Evolutionary conservation across 345 rosid genomes (phyloP).

Genomic region (Eucalyptus erythrocorys): DNA sequence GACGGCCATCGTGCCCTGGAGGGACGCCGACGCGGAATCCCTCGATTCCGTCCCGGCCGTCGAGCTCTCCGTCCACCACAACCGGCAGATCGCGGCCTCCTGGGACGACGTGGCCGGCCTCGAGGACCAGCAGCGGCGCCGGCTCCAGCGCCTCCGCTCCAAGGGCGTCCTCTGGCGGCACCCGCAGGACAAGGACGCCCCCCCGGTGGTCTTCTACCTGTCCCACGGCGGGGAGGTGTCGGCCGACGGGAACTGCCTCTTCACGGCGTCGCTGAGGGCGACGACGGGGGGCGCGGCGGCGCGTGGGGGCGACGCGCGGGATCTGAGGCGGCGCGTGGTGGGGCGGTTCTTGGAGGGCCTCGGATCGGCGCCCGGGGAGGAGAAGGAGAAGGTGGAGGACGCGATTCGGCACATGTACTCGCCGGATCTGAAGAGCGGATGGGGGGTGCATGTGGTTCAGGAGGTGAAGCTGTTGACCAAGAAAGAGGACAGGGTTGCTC

Average conservation of each 20-base stretch:
- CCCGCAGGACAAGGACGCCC: slow-evolving; percentile 31
- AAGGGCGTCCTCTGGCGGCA: slow-evolving; percentile 89
- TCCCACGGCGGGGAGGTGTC: slow-evolving; percentile 95
- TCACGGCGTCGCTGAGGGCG: slow-evolving; percentile 81
- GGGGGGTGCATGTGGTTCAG: slow-evolving; percentile 97
- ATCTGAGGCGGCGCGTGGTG: slow-evolving; percentile 26
- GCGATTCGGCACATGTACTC: slow-evolving; percentile 82
- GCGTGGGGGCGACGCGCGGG: slow-evolving; percentile 32
- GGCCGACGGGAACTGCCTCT: slow-evolving; percentile 92
- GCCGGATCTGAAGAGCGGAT: slow-evolving; percentile 97
- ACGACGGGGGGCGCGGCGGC: slow-evolving; percentile 39
- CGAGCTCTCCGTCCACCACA: slow-evolving; percentile 14
- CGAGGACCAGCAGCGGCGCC: slow-evolving; percentile 85
- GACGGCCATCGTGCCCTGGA: slow-evolving; percentile 49
- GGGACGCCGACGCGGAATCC: slow-evolving; percentile 28
- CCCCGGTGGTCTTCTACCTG: slow-evolving; percentile 65
- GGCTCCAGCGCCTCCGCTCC: slow-evolving; percentile 57
- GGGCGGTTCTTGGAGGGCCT: slow-evolving; percentile 56
- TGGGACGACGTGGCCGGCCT: slow-evolving; percentile 88
- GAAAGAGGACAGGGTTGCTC: slow-evolving; percentile 52
- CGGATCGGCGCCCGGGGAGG: slow-evolving; percentile 45
- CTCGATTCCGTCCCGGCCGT: slow-evolving; percentile 32
- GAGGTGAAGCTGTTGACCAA: slow-evolving; percentile 77
- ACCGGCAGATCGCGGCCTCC: neutral
- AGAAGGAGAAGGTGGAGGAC: slow-evolving; percentile 30